These are phyloP conservation scores for Aspergillus sp. DNA, from an alignment of 2,329 filamentous ascomycete genomes.

Conservation along the genomic window DNA sequence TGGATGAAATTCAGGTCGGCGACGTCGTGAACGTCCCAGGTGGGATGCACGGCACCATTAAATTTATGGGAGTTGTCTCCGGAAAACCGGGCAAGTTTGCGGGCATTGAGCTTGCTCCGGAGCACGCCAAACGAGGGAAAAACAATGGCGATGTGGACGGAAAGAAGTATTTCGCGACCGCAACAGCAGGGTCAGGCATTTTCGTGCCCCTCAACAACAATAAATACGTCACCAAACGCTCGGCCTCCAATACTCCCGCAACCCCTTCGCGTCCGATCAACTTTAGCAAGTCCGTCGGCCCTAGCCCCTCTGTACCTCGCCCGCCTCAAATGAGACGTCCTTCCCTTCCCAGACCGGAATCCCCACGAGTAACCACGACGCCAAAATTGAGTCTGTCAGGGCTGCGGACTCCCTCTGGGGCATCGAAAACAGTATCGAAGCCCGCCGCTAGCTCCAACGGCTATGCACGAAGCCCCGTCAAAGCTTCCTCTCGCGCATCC, in stretches of 20 bases:
- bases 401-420: conserved; percentile 57
- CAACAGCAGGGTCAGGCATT: conserved; percentile 78
- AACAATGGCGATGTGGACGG: conserved; percentile 96
- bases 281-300: conserved; percentile 86
- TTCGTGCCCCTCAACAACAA: conserved; percentile 87
- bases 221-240: conserved; percentile 58
- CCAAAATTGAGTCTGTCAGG: conserved; percentile 56
- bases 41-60: conserved; percentile 85
- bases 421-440: conserved; percentile 30
- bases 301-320: conserved; percentile 62
- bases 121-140: conserved; percentile 82
- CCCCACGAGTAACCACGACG: conserved; percentile 65
- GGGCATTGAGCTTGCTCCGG: conserved; percentile 80
- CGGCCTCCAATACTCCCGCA: conserved; percentile 49
- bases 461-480: conserved; percentile 46
- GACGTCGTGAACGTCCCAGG: conserved; percentile 90
- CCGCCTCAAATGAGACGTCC: conserved; percentile 66
- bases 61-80: conserved; percentile 81
- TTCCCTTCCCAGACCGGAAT: conserved; percentile 84
- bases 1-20: conserved; percentile 66
- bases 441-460: conserved; percentile 36
- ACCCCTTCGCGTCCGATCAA: conserved; percentile 70
- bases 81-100: conserved; percentile 91
- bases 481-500: conserved; percentile 37
- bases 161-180: conserved; percentile 76